Evolutionary conservation across 352 stramenopile genomes (phyloP), one percentile per base, ranked within the genome.

Genomic region (Phytophthora tentaculata): DNA sequence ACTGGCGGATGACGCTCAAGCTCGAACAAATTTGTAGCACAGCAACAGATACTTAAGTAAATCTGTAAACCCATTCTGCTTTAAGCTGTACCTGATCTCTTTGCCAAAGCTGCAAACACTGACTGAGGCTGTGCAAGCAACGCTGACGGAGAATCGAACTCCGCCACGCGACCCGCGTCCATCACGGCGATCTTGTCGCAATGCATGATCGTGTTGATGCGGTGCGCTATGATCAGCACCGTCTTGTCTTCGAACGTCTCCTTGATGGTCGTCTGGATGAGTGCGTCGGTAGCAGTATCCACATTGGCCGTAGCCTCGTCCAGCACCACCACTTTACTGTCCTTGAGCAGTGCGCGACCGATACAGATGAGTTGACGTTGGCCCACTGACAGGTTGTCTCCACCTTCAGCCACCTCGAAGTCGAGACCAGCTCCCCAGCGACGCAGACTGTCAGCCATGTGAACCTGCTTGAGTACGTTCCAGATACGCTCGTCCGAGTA

Each of bases 341-440:
- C 81, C 22, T 87, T 81, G 12, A 99, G 74, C 57, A 99, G 73
- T 8, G 97, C 96, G 23, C 97, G 80, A n/a, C 82, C 97, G 52
- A 99, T 90, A 60, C 95, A 98, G 1, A 99, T 67, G 19, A 99
- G 74, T 75, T 99, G 96, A 3, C 96, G 79, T 76, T 99, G 90
- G 6, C 97, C 97, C 37, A 98, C 90, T 53, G 73, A 94, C 37
- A 98, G 94, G 73, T 99, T 99, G 26, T 76, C 79, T 17, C 97
- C 97, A 16, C 85, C 85, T 60, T 99, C 95, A 2, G 90, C 83
- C 8, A 99, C 91, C 52, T 89, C 66, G 45, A 95, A 90, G 65
- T 98, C 90, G 12, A 99, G 83, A 6, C 73, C 71, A 2, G 51
- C 52, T 44, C 71, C 76, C 79, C 76, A 87, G 35, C 61, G 71